These are phyloP conservation scores for Oehlia diaphana DNA, from an alignment of 192 early-diverging fungal species.

Conservation along the genomic window DNA sequence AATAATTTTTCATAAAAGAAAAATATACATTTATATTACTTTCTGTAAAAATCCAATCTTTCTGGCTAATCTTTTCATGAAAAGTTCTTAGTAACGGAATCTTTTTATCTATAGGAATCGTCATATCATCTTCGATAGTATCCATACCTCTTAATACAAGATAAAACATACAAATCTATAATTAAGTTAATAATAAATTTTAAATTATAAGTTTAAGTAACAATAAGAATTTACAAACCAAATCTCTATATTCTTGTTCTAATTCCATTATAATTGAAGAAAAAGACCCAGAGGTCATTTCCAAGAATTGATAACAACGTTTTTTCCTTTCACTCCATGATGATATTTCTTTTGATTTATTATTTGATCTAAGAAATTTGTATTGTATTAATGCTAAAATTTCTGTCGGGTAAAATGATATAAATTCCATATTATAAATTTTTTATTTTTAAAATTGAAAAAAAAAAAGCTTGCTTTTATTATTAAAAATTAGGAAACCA, in stretches of 20 bases:
- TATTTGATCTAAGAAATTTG: background rate
- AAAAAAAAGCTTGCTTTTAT: too few relatives aligned
- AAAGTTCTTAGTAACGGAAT: constrained; percentile 73
- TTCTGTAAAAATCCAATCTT: constrained; percentile 76
- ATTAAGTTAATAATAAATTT: background rate
- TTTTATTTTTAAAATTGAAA: too few relatives aligned
- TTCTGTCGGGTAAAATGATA: background rate
- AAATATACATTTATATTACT: constrained; percentile 41
- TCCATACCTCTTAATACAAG: constrained; percentile 72
- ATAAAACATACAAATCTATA: background rate
- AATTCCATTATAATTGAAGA: background rate
- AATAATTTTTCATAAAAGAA: background rate
- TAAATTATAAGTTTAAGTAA: too few relatives aligned
- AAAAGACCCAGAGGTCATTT: background rate
- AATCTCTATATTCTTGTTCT: too few relatives aligned
- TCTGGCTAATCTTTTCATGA: constrained; percentile 75
- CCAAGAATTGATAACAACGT: background rate
- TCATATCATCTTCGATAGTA: constrained; percentile 98
- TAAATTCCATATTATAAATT: background rate
- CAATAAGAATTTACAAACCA: too few relatives aligned
- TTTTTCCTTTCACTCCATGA: background rate
- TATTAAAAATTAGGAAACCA: too few relatives aligned
- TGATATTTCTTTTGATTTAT: background rate
- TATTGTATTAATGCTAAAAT: background rate
- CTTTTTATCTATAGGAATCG: constrained; percentile 77